phyloP scores from a whole-genome alignment of 768 basidiomycete species.

The Leccinum incarnatum region DNA sequence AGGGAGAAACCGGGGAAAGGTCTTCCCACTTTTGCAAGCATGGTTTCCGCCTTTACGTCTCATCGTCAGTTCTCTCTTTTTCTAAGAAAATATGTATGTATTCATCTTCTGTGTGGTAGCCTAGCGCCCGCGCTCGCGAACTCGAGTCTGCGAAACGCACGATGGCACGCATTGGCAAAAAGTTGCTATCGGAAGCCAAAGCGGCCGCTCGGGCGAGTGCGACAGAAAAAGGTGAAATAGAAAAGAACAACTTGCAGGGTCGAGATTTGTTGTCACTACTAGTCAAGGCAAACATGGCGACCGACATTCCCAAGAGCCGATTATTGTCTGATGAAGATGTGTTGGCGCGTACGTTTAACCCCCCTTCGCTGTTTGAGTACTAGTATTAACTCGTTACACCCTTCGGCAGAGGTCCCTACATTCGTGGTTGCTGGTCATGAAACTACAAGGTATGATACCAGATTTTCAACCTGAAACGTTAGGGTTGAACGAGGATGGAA shows the following conservation, averaged over 20 bases:
- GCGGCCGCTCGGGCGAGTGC: constrained; percentile 27
- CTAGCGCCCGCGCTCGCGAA: constrained; percentile 15
- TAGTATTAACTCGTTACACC: background rate
- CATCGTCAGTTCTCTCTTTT: constrained; percentile 32
- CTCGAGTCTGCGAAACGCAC: constrained; percentile 33
- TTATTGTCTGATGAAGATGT: constrained; percentile 63
- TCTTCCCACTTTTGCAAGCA: constrained; percentile 33
- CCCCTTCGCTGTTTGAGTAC: background rate
- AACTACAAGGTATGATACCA: background rate
- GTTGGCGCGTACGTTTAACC: constrained; percentile 42
- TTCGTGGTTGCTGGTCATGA: background rate
- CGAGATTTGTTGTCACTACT: constrained; percentile 48
- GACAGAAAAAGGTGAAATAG: constrained; percentile 27
- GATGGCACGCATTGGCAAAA: constrained; percentile 49
- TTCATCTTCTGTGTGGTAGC: constrained; percentile 15
- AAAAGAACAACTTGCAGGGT: constrained; percentile 33
- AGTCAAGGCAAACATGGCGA: constrained; percentile 28
- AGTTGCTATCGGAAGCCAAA: constrained; percentile 51
- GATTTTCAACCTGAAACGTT: background rate
- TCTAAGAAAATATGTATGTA: background rate
- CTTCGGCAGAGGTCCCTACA: background rate
- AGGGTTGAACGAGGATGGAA: background rate
- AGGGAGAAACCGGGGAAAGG: background rate
- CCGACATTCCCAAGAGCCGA: constrained; percentile 53
- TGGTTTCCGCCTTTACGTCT: constrained; percentile 37